Evolutionary conservation across 1,284 basidiomycete species (phyloP).

Genomic region (Cutaneotrichosporon cavernicola): DNA sequence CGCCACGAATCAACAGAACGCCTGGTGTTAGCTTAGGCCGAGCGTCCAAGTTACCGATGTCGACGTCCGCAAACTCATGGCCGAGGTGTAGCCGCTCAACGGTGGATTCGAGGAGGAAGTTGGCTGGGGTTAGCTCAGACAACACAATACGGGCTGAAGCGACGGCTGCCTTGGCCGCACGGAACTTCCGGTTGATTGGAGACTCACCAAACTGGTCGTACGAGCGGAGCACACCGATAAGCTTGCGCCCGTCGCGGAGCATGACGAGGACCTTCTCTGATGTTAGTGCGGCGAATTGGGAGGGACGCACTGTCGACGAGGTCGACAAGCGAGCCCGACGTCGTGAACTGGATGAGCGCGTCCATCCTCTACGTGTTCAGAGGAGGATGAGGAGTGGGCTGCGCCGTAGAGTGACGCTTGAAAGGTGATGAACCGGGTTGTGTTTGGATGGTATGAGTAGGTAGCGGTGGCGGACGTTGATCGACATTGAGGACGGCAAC

Average conservation of each 20-base stretch:
- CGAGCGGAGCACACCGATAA: conserved; percentile 91
- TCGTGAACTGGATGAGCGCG: conserved; percentile 92
- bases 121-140: conserved; percentile 60
- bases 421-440: neutral
- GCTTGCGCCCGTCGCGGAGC: conserved; percentile 90
- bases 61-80: conserved; percentile 46
- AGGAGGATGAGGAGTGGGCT: neutral
- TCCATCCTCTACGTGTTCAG: conserved; percentile 62
- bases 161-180: too few species aligned
- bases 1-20: conserved; percentile 90
- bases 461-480: neutral
- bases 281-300: neutral
- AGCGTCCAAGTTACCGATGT: conserved; percentile 35
- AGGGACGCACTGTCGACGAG: conserved; percentile 91
- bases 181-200: too few species aligned
- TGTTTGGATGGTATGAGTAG: neutral
- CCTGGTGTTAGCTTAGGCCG: conserved; percentile 54
- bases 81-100: conserved; percentile 56
- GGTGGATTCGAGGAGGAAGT: conserved; percentile 87
- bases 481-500: neutral
- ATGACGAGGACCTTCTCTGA: conserved; percentile 98
- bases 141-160: too few species aligned
- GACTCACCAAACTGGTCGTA: conserved; percentile 97
- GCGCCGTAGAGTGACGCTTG: conserved; percentile 2
- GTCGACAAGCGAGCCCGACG: conserved; percentile 92